Evolutionary conservation across 2,329 filamentous ascomycete species (phyloP).

Genomic region (Paradendryphiella salina): DNA sequence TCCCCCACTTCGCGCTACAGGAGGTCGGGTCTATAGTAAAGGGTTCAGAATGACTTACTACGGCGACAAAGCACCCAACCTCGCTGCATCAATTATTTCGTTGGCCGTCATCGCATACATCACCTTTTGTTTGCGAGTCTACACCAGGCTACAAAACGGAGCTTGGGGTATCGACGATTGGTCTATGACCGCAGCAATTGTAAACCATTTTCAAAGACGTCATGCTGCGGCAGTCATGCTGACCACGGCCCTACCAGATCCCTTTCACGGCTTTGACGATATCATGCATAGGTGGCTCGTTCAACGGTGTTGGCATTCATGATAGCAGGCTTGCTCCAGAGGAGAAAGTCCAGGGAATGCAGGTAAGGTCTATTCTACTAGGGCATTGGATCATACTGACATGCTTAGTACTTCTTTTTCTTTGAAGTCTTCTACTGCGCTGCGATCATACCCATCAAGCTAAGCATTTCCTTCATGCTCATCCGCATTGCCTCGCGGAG

Average conservation of each 20-base stretch:
- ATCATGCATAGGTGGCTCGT: slow-evolving; percentile 12
- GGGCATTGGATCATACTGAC: not conserved
- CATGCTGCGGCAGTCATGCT: not conserved
- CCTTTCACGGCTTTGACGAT: slow-evolving; percentile 12
- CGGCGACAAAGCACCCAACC: slow-evolving; percentile 8
- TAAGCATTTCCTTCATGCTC: slow-evolving; percentile 15
- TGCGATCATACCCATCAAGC: slow-evolving; percentile 12
- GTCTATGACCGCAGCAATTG: slow-evolving; percentile 12
- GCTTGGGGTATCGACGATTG: slow-evolving; percentile 14
- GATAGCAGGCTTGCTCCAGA: not conserved
- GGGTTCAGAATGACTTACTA: slow-evolving; percentile 9
- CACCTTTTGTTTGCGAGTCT: slow-evolving; percentile 10
- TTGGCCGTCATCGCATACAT: slow-evolving; percentile 6
- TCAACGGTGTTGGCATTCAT: slow-evolving; percentile 9
- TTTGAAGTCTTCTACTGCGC: slow-evolving; percentile 12
- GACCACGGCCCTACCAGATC: not conserved
- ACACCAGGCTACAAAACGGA: slow-evolving; percentile 10
- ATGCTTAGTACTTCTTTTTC: slow-evolving; percentile 9
- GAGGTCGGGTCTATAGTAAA: not conserved
- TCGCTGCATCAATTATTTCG: slow-evolving; percentile 8
- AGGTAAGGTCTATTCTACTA: not conserved
- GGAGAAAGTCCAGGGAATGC: slow-evolving; percentile 7
- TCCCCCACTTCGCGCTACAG: not conserved
- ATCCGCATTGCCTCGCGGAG: slow-evolving; percentile 11
- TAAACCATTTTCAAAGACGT: not conserved